Conservation (phyloP, 257 asterid genomes). For the Henckelia pumila region DNA sequence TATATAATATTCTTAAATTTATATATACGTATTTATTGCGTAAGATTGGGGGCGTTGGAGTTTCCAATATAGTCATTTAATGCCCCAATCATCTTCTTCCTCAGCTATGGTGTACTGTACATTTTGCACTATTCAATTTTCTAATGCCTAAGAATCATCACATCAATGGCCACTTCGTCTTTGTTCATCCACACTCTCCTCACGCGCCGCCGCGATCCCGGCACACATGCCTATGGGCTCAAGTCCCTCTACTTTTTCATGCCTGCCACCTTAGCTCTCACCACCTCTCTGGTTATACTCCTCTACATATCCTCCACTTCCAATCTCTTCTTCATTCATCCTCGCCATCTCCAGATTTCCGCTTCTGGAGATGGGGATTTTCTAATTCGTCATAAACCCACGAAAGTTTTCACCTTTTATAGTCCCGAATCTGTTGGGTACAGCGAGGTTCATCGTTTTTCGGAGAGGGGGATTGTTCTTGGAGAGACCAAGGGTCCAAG, state of each 20-base stretch:
- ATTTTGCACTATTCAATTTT: neutral
- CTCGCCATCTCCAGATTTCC: conserved; percentile 35
- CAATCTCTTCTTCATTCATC: conserved; percentile 39
- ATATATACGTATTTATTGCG: no score
- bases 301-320: conserved; percentile 69
- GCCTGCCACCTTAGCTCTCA: conserved; percentile 68
- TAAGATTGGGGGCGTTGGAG: no score
- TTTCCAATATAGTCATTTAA: neutral
- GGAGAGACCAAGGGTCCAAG: conserved; percentile 24
- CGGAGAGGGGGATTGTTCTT: conserved; percentile 16
- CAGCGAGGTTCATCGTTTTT: conserved; percentile 23
- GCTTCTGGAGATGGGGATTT: conserved; percentile 28
- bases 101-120: neutral
- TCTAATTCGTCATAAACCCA: conserved; percentile 27
- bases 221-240: neutral
- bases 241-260: conserved; percentile 31
- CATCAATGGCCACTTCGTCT: neutral
- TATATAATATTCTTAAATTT: no score
- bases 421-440: conserved; percentile 25
- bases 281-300: conserved; percentile 56
- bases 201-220: neutral
- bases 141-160: neutral
- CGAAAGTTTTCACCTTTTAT: conserved; percentile 15
- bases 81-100: neutral
- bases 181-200: neutral